Percentiles rank a stretch among this genome's conserved stretches.
Conservation (phyloP, 768 basidiomycete species). For the Termitomyces sp. region DNA sequence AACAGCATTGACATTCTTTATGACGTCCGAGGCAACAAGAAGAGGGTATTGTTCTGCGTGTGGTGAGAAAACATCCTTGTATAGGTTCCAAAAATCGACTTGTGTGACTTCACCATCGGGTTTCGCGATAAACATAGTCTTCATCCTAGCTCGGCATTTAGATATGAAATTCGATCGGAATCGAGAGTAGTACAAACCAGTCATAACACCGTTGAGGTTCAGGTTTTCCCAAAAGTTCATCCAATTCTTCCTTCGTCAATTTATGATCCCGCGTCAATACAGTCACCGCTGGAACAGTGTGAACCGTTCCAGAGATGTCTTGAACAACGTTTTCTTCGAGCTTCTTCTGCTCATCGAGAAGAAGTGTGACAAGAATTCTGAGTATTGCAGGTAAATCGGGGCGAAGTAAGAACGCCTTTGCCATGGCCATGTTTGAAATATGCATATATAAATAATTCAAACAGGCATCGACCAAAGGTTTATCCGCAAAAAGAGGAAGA, state of each 20-base stretch:
- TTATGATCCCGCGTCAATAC: slow-evolving; percentile 53
- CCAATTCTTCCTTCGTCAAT: slow-evolving; percentile 65
- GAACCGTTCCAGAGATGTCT: slow-evolving; percentile 55
- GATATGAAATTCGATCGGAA: not conserved
- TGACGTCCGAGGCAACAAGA: slow-evolving; percentile 86
- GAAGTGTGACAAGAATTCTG: slow-evolving; percentile 58
- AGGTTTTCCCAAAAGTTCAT: slow-evolving; percentile 45
- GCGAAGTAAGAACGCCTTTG: slow-evolving; percentile 71
- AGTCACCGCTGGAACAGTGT: slow-evolving; percentile 51
- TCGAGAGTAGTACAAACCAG: slow-evolving; percentile 44
- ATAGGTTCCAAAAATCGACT: slow-evolving; percentile 93
- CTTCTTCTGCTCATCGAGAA: slow-evolving; percentile 58
- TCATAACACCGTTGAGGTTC: slow-evolving; percentile 83
- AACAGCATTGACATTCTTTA: slow-evolving; percentile 84
- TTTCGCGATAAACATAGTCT: slow-evolving; percentile 74
- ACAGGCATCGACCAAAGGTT: slow-evolving; percentile 61
- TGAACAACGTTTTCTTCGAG: slow-evolving; percentile 58
- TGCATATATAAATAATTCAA: slow-evolving; percentile 74
- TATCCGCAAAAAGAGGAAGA: slow-evolving; percentile 69
- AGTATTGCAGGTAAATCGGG: slow-evolving; percentile 66
- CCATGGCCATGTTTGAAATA: slow-evolving; percentile 68
- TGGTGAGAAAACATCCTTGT: slow-evolving; percentile 76
- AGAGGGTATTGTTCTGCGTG: slow-evolving; percentile 52
- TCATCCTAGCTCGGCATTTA: slow-evolving; percentile 63
- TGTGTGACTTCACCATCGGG: slow-evolving; percentile 83